Evolutionary conservation across 78 protist genomes (phyloP), one percentile per base, ranked within the genome.

Genomic region (Emiliania huxleyi): DNA sequence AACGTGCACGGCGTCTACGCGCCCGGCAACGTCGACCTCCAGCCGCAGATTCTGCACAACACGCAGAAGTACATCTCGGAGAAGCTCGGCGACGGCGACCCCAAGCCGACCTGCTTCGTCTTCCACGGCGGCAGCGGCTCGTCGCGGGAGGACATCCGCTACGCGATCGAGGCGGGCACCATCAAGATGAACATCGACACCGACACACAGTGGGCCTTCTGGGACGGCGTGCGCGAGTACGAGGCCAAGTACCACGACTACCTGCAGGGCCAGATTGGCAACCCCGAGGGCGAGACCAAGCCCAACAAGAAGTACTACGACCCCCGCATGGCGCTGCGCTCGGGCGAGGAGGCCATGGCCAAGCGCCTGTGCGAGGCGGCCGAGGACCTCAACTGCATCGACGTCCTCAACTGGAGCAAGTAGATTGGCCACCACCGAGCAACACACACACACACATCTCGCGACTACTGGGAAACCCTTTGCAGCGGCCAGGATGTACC

Each of bases 101-200:
- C 42, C 35, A 94, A 94, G 87, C 97, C 97, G 33, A 73, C 73
- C 37, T 52, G 55, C 81, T 94, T 96, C 52, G 97, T 96, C 77
- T 94, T 96, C 95, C 97, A 96, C 92, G 97, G 97, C 42, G 97
- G 97, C 87, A 93, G 95, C 25, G 97, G 97, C 23, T 96, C 97
- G 29, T 89, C 69, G 52, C 46, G 45, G 26, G 85, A 62, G 81
- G 94, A 96, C 40, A 96, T 96, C 81, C 56, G 38, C 46, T 55
- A 90, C 56, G 97, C 97, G 25, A 49, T 96, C 91, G 48, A 87
- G 94, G 81, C 69, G 89, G 97, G 97, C 56, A 93, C 93, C 25
- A 56, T 94, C 91, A 96, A 96, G 96, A 94, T 96, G 96, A 96
- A 96, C 96, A 91, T 96, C 52, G 97, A 96, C 93, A 96, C 97